These are phyloP conservation scores for Sporothrix pseudoabietina DNA, from an alignment of 2,329 filamentous ascomycete species.

Conservation along the genomic window DNA sequence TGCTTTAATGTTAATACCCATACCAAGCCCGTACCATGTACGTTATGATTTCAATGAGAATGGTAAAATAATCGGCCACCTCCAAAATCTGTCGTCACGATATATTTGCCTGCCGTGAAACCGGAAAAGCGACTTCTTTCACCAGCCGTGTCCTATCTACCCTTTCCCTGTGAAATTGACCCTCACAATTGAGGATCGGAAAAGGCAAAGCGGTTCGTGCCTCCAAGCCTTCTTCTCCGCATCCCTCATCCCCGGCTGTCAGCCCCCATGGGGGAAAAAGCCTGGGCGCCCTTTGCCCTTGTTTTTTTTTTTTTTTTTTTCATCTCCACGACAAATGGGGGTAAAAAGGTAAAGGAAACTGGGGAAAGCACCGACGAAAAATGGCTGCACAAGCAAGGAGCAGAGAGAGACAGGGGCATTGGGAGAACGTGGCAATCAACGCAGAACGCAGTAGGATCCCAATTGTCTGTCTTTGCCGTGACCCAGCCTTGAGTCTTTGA, in stretches of 20 bases:
- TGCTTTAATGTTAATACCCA: not conserved
- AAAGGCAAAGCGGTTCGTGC: not conserved
- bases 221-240: constrained; percentile 2
- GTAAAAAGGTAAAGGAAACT: not conserved
- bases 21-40: not conserved
- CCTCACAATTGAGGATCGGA: not conserved
- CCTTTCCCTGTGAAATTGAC: not conserved
- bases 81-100: not conserved
- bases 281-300: not conserved
- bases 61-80: not conserved
- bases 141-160: not conserved
- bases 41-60: not conserved
- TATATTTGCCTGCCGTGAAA: not conserved
- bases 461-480: not conserved
- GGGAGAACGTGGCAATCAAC: not conserved
- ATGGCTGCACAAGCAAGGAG: not conserved
- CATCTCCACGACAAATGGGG: not conserved
- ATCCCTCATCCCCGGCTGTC: not conserved
- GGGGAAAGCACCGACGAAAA: not conserved
- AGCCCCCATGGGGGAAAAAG: constrained; percentile 20
- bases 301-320: not conserved
- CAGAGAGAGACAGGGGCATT: not conserved
- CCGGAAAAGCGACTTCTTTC: not conserved
- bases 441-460: not conserved
- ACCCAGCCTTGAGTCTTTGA: not conserved